Conservation (phyloP, 495 filamentous ascomycete species). For the Penicillium fimorum region DNA sequence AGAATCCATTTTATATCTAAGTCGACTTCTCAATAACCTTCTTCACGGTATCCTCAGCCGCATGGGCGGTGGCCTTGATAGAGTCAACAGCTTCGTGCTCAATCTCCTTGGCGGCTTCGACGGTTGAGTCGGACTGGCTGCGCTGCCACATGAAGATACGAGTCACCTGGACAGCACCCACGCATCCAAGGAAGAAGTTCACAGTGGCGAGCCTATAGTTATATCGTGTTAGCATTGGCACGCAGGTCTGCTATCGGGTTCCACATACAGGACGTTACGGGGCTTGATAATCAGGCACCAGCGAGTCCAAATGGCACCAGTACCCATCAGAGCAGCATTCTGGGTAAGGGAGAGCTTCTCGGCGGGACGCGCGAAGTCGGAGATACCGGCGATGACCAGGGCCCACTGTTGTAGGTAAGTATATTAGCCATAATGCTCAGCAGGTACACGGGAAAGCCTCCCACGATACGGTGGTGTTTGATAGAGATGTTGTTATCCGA, state of each 20-base stretch:
- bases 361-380: slow-evolving; percentile 89
- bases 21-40: slow-evolving; percentile 33
- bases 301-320: slow-evolving; percentile 95
- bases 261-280: slow-evolving; percentile 75
- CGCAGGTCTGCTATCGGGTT: background rate
- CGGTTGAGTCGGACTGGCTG: slow-evolving; percentile 50
- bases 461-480: background rate
- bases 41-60: slow-evolving; percentile 31
- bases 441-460: slow-evolving; percentile 1
- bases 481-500: background rate
- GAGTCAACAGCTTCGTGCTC: slow-evolving; percentile 47
- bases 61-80: slow-evolving; percentile 31
- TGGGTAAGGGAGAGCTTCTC: slow-evolving; percentile 89
- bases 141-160: slow-evolving; percentile 70
- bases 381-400: slow-evolving; percentile 85
- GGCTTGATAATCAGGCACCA: slow-evolving; percentile 98
- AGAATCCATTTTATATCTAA: slow-evolving; percentile 8
- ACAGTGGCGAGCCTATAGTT: slow-evolving; percentile 75
- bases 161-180: slow-evolving; percentile 76
- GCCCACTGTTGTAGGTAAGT: slow-evolving; percentile 61
- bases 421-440: slow-evolving; percentile 10
- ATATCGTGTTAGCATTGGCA: slow-evolving; percentile 11
- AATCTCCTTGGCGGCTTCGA: slow-evolving; percentile 49
- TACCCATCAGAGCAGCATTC: slow-evolving; percentile 81
- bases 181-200: slow-evolving; percentile 94